phyloP scores from a whole-genome alignment of 73 alveolate species.

The Blepharisma japonicum region DNA sequence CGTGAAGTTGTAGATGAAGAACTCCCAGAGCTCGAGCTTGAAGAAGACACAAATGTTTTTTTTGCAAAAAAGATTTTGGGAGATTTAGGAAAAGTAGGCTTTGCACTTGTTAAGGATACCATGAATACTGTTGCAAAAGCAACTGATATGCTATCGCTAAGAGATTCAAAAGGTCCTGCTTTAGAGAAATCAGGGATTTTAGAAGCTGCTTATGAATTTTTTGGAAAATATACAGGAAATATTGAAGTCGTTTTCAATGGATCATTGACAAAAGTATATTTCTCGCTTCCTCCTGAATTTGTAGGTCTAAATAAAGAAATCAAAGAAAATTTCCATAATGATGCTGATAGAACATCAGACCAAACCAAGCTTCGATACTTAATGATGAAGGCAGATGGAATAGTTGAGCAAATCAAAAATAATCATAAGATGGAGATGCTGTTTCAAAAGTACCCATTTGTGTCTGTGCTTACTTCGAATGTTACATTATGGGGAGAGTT shows the following conservation, averaged over 20 bases:
- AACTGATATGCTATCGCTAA: too few species aligned
- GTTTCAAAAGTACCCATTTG: too few species aligned
- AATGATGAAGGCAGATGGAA: conserved; percentile 3
- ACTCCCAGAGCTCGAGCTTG: conserved; percentile 32
- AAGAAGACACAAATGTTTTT: conserved; percentile 33
- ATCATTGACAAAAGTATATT: conserved; percentile 41
- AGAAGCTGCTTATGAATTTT: conserved; percentile 43
- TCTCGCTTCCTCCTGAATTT: conserved; percentile 47
- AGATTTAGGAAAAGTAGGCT: conserved; percentile 21
- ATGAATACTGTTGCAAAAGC: too few species aligned
- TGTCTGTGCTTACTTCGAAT: too few species aligned
- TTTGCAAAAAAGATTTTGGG: conserved; percentile 10
- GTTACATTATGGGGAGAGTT: too few species aligned
- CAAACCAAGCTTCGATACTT: conserved; percentile 45
- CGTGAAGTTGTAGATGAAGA: conserved; percentile 23
- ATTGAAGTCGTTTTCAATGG: conserved; percentile 53
- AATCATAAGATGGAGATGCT: too few species aligned
- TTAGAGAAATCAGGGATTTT: conserved; percentile 21
- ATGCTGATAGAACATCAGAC: conserved; percentile 52
- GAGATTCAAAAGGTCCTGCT: too few species aligned
- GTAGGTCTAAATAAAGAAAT: conserved; percentile 40
- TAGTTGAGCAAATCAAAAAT: neutral
- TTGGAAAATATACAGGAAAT: conserved; percentile 44
- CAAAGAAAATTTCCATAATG: conserved; percentile 44
- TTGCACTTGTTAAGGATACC: neutral